phyloP scores from a whole-genome alignment of 2,329 filamentous ascomycete species.

The Verticillium zaregamsianum region DNA sequence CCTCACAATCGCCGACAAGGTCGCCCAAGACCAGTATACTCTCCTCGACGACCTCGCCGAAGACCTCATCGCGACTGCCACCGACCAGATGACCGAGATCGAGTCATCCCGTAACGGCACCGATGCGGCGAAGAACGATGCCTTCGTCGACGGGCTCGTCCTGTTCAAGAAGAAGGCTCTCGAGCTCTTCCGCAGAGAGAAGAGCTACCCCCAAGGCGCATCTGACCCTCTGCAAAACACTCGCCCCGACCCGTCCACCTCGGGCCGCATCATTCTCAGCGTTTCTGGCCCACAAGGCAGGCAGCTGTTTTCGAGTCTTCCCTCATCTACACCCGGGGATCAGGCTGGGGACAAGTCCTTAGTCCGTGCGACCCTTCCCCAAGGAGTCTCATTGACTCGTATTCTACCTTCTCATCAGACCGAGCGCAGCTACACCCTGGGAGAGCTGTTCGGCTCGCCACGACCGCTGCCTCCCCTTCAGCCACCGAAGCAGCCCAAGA shows the following conservation, averaged over 20 bases:
- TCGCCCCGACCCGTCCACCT: slow-evolving; percentile 30
- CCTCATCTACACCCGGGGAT: slow-evolving; percentile 14
- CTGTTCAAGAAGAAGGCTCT: slow-evolving; percentile 61
- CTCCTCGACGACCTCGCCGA: slow-evolving; percentile 62
- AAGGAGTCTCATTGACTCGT: slow-evolving; percentile 67
- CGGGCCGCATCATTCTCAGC: slow-evolving; percentile 59
- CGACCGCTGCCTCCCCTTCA: slow-evolving; percentile 61
- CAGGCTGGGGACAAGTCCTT: slow-evolving; percentile 35
- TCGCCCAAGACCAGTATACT: slow-evolving; percentile 46
- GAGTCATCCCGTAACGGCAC: slow-evolving; percentile 9
- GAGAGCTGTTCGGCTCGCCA: slow-evolving; percentile 69
- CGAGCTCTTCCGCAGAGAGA: slow-evolving; percentile 58
- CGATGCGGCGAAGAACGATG: slow-evolving; percentile 22
- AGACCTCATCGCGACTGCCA: slow-evolving; percentile 47
- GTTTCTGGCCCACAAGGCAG: slow-evolving; percentile 69
- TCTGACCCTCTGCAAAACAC: slow-evolving; percentile 27
- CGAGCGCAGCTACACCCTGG: slow-evolving; percentile 60
- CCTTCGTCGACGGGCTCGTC: slow-evolving; percentile 39
- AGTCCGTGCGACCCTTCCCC: slow-evolving; percentile 65
- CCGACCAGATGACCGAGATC: slow-evolving; percentile 44
- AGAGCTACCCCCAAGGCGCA: slow-evolving; percentile 41
- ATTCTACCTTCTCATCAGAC: slow-evolving; percentile 40
- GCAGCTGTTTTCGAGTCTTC: slow-evolving; percentile 84
- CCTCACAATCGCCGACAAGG: slow-evolving; percentile 51
- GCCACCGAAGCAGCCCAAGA: slow-evolving; percentile 68